Conservation (phyloP, 805 yeast species). For the Teunomyces panamensis region DNA sequence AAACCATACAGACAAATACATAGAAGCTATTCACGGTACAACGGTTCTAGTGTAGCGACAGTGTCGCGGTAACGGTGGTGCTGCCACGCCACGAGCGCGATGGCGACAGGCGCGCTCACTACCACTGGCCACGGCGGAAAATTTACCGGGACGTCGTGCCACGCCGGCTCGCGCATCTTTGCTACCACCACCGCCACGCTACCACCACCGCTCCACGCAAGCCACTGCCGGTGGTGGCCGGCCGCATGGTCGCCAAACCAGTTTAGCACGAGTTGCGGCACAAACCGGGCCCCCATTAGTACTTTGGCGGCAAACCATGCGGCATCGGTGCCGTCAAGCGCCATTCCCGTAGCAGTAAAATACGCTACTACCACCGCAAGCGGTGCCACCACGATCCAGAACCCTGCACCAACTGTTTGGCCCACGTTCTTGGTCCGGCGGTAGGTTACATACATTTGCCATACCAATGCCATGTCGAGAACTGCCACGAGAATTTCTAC, state of each 20-base stretch:
- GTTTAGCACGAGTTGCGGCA: conserved; percentile 43
- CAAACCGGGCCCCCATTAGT: conserved; percentile 19
- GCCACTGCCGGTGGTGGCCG: conserved; percentile 12
- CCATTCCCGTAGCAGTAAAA: conserved; percentile 3
- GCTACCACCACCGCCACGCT: conserved; percentile 6
- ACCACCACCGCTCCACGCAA: neutral
- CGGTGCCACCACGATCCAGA: conserved; percentile 2
- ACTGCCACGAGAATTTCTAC: conserved; percentile 13
- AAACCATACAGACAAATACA: conserved; percentile 13
- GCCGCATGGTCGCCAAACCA: conserved; percentile 31
- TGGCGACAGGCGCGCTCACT: neutral
- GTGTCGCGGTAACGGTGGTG: neutral
- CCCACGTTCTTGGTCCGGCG: conserved; percentile 28
- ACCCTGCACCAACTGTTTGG: conserved; percentile 33
- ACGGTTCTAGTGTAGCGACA: neutral
- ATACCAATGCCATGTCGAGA: conserved; percentile 14
- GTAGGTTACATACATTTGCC: conserved; percentile 23
- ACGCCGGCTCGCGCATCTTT: conserved; percentile 8
- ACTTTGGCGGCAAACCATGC: conserved; percentile 35
- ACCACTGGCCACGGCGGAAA: conserved; percentile 14
- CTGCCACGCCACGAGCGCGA: neutral
- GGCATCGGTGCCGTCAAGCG: conserved; percentile 41
- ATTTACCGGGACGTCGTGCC: conserved; percentile 22
- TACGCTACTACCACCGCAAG: conserved; percentile 6
- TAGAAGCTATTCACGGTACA: neutral